These are phyloP conservation scores for Penicillium steckii DNA, from an alignment of 495 filamentous ascomycete genomes.

Conservation along the genomic window DNA sequence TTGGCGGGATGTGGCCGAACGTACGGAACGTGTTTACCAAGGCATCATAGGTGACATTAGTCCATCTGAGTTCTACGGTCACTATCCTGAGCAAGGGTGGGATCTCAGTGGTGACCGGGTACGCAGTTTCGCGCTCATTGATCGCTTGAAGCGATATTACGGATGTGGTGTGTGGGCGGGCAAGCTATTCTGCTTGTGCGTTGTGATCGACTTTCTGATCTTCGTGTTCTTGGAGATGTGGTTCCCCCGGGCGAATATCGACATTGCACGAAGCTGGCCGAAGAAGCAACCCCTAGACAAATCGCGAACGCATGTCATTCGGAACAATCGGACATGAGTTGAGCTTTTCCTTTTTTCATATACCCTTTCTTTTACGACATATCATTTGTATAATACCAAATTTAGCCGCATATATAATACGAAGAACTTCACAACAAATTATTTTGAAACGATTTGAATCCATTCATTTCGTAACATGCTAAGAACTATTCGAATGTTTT, in stretches of 20 bases:
- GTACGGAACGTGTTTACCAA: slow-evolving; percentile 93
- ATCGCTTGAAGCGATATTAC: slow-evolving; percentile 92
- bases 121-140: slow-evolving; percentile 87
- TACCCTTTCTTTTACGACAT: neutral
- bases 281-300: slow-evolving; percentile 53
- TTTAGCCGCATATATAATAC: neutral
- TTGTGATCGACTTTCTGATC: slow-evolving; percentile 88
- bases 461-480: neutral
- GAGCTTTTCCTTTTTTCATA: neutral
- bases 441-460: neutral
- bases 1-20: slow-evolving; percentile 90
- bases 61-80: slow-evolving; percentile 85
- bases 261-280: slow-evolving; percentile 88
- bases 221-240: slow-evolving; percentile 84
- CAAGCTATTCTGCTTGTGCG: slow-evolving; percentile 93
- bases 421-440: neutral
- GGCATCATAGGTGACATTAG: slow-evolving; percentile 81
- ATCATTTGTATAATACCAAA: neutral
- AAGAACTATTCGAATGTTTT: neutral
- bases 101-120: slow-evolving; percentile 71
- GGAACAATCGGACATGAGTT: neutral
- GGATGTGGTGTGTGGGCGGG: slow-evolving; percentile 99
- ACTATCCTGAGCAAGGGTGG: slow-evolving; percentile 61
- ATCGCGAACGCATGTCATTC: slow-evolving; percentile 2
- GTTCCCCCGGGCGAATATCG: slow-evolving; percentile 80